phyloP scores from a whole-genome alignment of 805 yeast genomes.

The Peterozyma xylosa region DNA sequence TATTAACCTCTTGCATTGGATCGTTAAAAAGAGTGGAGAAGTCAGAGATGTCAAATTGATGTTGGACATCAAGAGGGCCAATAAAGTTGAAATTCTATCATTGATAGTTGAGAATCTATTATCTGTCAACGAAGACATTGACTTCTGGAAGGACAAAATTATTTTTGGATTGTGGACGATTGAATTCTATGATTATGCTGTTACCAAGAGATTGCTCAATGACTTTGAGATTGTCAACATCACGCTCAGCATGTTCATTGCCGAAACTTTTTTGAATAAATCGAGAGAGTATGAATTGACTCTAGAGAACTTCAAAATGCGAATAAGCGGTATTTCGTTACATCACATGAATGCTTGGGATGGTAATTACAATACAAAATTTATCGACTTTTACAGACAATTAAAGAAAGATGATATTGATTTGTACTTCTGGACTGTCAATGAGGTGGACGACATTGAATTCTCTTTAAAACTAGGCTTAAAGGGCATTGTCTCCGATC shows the following conservation, averaged over 20 bases:
- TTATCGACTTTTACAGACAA: constrained; percentile 4
- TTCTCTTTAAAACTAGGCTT: constrained; percentile 4
- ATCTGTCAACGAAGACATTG: constrained; percentile 7
- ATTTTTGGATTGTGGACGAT: constrained; percentile 30
- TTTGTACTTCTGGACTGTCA: constrained; percentile 8
- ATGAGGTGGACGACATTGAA: background rate
- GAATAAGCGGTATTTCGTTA: constrained; percentile 4
- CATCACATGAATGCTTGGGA: constrained; percentile 6
- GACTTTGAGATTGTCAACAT: constrained; percentile 22
- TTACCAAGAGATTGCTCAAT: constrained; percentile 11
- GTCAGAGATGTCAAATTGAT: constrained; percentile 32
- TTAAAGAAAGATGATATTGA: background rate
- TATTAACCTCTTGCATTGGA: constrained; percentile 22
- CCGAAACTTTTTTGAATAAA: constrained; percentile 14
- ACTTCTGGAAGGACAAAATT: constrained; percentile 24
- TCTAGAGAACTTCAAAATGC: background rate
- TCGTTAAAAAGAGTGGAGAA: constrained; percentile 32
- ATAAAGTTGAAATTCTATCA: constrained; percentile 16
- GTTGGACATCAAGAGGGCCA: constrained; percentile 26
- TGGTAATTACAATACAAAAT: constrained; percentile 1
- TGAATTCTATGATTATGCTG: constrained; percentile 18
- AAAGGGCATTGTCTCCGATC: constrained; percentile 5
- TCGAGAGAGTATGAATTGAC: background rate
- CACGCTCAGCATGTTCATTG: constrained; percentile 16
- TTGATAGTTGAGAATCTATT: constrained; percentile 17